These are phyloP conservation scores for Antrodiella citrinella DNA, from an alignment of 768 basidiomycete genomes.

Conservation along the genomic window DNA sequence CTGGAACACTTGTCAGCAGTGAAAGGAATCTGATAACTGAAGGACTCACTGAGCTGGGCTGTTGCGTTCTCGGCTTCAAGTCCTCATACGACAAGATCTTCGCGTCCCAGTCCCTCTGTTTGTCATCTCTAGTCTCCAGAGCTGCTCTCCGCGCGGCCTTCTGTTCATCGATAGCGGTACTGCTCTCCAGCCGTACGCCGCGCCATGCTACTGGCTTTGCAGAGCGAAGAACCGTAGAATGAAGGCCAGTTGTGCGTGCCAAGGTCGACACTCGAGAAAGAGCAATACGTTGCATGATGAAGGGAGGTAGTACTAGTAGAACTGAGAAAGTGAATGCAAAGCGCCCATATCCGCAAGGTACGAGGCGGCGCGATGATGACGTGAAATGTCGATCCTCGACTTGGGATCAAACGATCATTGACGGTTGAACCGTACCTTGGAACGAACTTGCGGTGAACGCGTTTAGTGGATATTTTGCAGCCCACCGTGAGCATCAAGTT, in stretches of 20 bases:
- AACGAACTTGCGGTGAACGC: too few relatives aligned
- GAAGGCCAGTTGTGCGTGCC: background rate
- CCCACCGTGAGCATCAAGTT: too few relatives aligned
- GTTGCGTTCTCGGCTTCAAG: conserved; percentile 70
- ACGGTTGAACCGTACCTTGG: too few relatives aligned
- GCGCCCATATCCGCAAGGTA: background rate
- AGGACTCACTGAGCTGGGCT: conserved; percentile 53
- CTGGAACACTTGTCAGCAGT: conserved; percentile 26
- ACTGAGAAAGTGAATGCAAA: background rate
- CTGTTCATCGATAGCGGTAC: background rate
- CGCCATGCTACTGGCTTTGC: conserved; percentile 2
- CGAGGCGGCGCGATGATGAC: background rate
- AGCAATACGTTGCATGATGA: conserved; percentile 16
- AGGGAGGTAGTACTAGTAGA: background rate
- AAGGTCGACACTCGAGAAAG: conserved; percentile 5
- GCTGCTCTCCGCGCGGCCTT: background rate
- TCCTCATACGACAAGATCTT: conserved; percentile 70
- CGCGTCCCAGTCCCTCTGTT: conserved; percentile 71
- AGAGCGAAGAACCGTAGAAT: background rate
- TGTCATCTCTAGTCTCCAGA: conserved; percentile 31
- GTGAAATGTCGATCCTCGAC: too few relatives aligned
- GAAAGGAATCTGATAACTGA: background rate
- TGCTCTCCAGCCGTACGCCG: conserved; percentile 6
- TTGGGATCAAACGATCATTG: too few relatives aligned
- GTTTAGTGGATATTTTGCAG: too few relatives aligned